These are phyloP conservation scores for Thinopyrum elongatum DNA, from an alignment of 176 grass and related monocot genomes.

Conservation along the genomic window DNA sequence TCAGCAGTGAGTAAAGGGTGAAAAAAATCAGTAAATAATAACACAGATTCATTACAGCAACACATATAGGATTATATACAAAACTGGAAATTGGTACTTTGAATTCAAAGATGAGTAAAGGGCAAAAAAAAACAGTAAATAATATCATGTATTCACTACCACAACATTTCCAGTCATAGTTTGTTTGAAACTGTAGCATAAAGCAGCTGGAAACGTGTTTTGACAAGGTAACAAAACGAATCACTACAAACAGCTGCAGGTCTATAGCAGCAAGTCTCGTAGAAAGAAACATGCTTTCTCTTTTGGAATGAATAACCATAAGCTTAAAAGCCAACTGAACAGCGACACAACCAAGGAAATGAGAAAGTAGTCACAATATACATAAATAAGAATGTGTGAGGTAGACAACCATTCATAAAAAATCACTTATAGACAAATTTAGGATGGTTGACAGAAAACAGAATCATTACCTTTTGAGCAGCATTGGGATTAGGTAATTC, in stretches of 20 bases:
- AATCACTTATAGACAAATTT: slow-evolving; percentile 1
- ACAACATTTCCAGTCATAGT: not conserved
- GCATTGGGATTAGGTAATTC: slow-evolving; percentile 9
- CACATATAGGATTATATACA: not conserved
- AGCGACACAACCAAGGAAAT: not conserved
- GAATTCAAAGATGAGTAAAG: not conserved
- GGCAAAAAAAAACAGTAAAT: not conserved
- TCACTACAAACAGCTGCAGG: not conserved
- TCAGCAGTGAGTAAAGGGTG: not conserved
- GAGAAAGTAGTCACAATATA: not conserved
- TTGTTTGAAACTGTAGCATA: not conserved
- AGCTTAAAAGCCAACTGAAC: not conserved
- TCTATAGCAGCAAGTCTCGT: not conserved
- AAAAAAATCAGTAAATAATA: slow-evolving; percentile 6
- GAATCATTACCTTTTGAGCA: slow-evolving; percentile 34
- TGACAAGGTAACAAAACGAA: not conserved
- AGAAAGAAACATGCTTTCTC: slow-evolving; percentile 13
- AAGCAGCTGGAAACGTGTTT: not conserved
- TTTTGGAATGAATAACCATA: not conserved
- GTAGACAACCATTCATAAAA: not conserved
- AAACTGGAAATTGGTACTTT: not conserved
- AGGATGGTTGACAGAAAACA: slow-evolving; percentile 4
- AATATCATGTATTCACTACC: not conserved
- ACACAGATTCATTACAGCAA: not conserved
- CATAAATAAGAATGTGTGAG: not conserved